phyloP scores from a whole-genome alignment of 208 protist species.

The Crithidia brevicula region DNA sequence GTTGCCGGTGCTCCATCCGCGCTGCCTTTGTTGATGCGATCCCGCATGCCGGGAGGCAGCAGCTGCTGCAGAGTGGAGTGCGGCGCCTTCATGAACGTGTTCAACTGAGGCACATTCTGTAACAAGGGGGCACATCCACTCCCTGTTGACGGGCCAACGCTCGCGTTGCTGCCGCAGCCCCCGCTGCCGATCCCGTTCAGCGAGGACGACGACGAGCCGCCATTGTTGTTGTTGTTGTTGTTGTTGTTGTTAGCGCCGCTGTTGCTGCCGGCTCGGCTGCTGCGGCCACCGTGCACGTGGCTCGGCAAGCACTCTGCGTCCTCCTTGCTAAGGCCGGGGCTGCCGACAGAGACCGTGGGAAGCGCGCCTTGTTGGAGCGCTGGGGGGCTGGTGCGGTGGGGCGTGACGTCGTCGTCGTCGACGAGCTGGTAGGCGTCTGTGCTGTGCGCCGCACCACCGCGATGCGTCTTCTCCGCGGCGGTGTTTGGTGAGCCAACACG shows the following conservation, averaged over 20 bases:
- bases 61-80: conserved; percentile 11
- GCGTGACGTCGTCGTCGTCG: too few relatives aligned
- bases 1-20: neutral
- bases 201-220: conserved; percentile 18
- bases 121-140: neutral
- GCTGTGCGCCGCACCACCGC: too few relatives aligned
- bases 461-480: too few relatives aligned
- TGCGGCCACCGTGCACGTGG: neutral
- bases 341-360: neutral
- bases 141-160: conserved; percentile 10
- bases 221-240: neutral
- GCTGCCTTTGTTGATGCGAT: conserved; percentile 2
- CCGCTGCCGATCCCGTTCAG: neutral
- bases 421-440: too few relatives aligned
- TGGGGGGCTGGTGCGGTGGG: too few relatives aligned
- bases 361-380: too few relatives aligned
- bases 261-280: conserved; percentile 2
- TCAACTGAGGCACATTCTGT: conserved; percentile 3
- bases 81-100: conserved; percentile 20
- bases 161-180: conserved; percentile 4
- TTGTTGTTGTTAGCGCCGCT: neutral
- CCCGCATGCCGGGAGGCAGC: conserved; percentile 22
- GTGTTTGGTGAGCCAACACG: neutral
- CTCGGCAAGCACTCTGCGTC: neutral
- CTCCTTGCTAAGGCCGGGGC: neutral